Evolutionary conservation across 2,329 filamentous ascomycete genomes (phyloP).

Genomic region (Diaporthe citriasiana): DNA sequence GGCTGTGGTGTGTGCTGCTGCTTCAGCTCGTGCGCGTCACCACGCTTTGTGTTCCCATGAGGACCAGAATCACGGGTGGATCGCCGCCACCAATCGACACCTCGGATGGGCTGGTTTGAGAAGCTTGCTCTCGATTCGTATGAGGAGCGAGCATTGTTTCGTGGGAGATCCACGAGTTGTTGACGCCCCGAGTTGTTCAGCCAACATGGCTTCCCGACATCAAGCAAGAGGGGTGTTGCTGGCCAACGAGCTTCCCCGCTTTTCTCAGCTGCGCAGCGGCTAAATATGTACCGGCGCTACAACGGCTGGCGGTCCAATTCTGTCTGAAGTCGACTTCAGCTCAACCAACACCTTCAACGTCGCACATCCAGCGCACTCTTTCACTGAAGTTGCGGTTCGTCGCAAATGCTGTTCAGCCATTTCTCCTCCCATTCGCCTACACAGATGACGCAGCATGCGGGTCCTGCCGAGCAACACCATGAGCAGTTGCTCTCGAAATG

Average conservation of each 20-base stretch:
- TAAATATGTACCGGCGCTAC: conserved; percentile 4
- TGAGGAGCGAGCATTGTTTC: background rate
- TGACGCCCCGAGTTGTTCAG: background rate
- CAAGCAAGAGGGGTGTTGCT: background rate
- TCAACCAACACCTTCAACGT: background rate
- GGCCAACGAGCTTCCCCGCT: background rate
- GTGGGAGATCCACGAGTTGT: background rate
- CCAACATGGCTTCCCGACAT: background rate
- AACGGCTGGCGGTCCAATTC: background rate
- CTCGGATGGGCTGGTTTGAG: background rate
- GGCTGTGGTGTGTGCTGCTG: conserved; percentile 2
- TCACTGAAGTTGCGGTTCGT: background rate
- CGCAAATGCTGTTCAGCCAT: background rate
- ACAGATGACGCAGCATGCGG: background rate
- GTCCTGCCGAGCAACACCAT: too few relatives aligned
- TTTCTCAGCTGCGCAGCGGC: background rate
- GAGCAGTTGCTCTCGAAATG: background rate
- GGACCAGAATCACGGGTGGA: background rate
- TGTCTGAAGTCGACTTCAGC: background rate
- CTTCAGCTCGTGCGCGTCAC: conserved; percentile 1
- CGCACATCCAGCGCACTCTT: background rate
- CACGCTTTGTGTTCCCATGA: background rate
- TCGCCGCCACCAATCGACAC: background rate
- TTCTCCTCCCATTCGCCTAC: background rate
- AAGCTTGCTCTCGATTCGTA: too few relatives aligned